Conservation (phyloP, 2,329 filamentous ascomycete species). For the Paecilomyces sp. region DNA sequence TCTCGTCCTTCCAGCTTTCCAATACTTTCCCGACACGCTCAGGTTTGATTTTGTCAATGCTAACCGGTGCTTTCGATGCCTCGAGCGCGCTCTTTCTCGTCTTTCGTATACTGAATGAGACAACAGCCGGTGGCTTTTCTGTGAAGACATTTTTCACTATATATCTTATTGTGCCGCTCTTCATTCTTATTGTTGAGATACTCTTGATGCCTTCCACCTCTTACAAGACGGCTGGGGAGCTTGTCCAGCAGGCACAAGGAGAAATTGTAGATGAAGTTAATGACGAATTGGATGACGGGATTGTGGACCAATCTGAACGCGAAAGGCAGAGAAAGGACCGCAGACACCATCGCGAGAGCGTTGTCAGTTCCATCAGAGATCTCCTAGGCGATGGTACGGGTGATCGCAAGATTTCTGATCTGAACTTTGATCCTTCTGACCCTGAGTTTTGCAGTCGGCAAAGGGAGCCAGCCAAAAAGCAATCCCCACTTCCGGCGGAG, state of each 20-base stretch:
- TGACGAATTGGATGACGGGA: constrained; percentile 50
- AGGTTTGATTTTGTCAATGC: constrained; percentile 69
- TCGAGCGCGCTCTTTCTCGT: constrained; percentile 71
- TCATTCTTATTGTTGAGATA: constrained; percentile 61
- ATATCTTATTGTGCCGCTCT: constrained; percentile 63
- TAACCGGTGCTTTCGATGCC: constrained; percentile 78
- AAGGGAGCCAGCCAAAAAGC: constrained; percentile 3
- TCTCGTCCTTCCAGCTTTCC: constrained; percentile 75
- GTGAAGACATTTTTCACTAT: constrained; percentile 62
- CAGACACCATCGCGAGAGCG: constrained; percentile 52
- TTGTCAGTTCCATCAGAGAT: constrained; percentile 64
- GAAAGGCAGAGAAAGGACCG: constrained; percentile 47
- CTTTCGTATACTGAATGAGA: constrained; percentile 64
- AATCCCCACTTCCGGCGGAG: constrained; percentile 19
- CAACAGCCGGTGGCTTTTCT: constrained; percentile 50
- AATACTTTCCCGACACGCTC: constrained; percentile 74
- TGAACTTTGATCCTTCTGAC: constrained; percentile 9
- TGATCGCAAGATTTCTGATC: constrained; percentile 8
- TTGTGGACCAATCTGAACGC: constrained; percentile 41
- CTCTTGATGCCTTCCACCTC: constrained; percentile 66
- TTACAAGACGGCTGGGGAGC: constrained; percentile 79
- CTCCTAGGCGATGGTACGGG: constrained; percentile 51
- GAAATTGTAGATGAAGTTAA: constrained; percentile 46
- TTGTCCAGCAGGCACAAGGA: constrained; percentile 64
- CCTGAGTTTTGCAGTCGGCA: constrained; percentile 2